These are phyloP conservation scores for Clausena lansium DNA, from an alignment of 345 rosid genomes.

Conservation along the genomic window DNA sequence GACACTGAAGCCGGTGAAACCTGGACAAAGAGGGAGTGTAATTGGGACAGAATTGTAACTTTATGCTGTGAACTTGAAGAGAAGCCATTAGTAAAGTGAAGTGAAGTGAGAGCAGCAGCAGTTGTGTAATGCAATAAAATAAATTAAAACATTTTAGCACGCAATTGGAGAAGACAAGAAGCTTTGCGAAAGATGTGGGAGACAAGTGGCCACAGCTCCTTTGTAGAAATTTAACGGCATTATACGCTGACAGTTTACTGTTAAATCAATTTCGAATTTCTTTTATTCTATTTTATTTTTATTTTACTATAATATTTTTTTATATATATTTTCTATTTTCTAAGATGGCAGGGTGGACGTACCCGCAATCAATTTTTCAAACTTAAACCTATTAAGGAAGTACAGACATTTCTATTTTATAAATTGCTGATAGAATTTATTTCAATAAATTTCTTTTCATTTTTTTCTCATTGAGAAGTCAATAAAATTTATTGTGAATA, in stretches of 20 bases:
- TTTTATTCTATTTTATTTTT: neutral
- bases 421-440: no score
- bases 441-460: no score
- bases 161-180: neutral
- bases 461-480: no score
- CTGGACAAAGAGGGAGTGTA: neutral
- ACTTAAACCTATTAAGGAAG: no score
- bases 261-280: neutral
- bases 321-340: no score
- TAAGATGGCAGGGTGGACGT: neutral
- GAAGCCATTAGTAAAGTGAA: constrained; percentile 19
- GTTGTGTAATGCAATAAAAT: neutral
- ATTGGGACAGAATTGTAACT: constrained; percentile 18
- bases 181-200: constrained; percentile 6
- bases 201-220: neutral
- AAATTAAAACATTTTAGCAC: neutral
- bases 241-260: neutral
- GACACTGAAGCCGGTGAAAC: constrained; percentile 19
- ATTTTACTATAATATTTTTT: neutral
- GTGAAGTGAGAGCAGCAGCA: neutral
- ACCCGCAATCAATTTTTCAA: no score
- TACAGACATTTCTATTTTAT: no score
- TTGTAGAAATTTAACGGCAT: neutral
- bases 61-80: constrained; percentile 24
- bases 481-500: no score